A percentile compares a stretch with the other conserved stretches of the same genome.
These are phyloP conservation scores for Ceratobasidium sp. DNA, from an alignment of 1,284 basidiomycete species.

Conservation along the genomic window DNA sequence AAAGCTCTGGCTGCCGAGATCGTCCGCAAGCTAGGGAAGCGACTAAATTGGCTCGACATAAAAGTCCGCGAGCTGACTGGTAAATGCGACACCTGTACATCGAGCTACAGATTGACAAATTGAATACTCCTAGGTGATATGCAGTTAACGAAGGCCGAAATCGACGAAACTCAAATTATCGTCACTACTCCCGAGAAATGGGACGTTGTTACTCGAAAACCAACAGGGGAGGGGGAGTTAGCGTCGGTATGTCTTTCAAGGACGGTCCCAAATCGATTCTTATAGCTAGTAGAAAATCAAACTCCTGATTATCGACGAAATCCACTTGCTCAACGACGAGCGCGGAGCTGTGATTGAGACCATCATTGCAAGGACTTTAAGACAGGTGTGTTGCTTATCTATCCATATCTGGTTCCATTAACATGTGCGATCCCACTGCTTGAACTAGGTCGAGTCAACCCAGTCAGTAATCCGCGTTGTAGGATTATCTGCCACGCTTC, in stretches of 20 bases:
- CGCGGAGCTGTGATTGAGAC: conserved; percentile 99
- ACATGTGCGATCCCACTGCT: background rate
- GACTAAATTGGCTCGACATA: conserved; percentile 91
- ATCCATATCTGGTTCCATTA: conserved; percentile 1
- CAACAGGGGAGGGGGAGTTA: conserved; percentile 95
- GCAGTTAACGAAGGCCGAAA: conserved; percentile 96
- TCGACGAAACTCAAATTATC: conserved; percentile 96
- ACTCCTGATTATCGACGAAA: conserved; percentile 97
- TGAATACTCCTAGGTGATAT: conserved; percentile 82
- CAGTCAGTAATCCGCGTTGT: conserved; percentile 99
- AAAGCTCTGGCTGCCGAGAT: conserved; percentile 98
- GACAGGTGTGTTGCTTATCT: conserved; percentile 71
- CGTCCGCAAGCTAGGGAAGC: conserved; percentile 90
- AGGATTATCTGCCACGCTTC: conserved; percentile 90
- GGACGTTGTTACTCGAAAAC: conserved; percentile 99
- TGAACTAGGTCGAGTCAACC: conserved; percentile 87
- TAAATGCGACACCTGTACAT: conserved; percentile 52
- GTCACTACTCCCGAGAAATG: conserved; percentile 99
- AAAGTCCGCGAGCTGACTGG: conserved; percentile 93
- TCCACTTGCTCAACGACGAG: conserved; percentile 97
- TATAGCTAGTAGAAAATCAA: conserved; percentile 79
- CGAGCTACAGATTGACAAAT: conserved; percentile 39
- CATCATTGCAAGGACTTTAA: conserved; percentile 95
- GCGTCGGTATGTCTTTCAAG: conserved; percentile 75
- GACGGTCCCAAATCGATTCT: background rate